A percentile compares a stretch with the other conserved stretches of the same genome.
phyloP scores from a whole-genome alignment of 257 asterid species.

The Lycium ferocissimum region DNA sequence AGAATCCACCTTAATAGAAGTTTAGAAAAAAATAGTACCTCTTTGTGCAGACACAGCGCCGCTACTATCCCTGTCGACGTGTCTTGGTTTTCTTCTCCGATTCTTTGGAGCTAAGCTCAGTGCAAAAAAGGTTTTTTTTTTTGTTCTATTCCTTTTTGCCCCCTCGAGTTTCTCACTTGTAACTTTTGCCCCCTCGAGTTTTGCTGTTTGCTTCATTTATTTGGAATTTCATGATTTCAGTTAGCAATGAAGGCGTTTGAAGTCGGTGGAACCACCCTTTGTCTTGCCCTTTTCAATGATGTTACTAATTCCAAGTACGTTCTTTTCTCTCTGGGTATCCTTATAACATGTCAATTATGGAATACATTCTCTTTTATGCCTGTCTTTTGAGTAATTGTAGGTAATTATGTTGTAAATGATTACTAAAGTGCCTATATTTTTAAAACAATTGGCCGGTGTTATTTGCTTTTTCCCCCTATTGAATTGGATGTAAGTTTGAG shows the following conservation, averaged over 20 bases:
- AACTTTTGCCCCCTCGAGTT: background rate
- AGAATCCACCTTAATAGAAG: background rate
- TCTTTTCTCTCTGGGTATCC: constrained; percentile 15
- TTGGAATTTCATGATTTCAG: constrained; percentile 16
- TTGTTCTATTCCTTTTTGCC: too few species aligned
- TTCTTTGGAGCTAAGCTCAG: background rate
- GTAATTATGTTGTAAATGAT: background rate
- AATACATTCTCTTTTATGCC: background rate
- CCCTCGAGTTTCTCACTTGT: background rate
- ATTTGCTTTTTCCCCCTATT: background rate
- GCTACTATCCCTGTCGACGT: background rate
- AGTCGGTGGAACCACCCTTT: constrained; percentile 61
- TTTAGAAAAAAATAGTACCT: background rate
- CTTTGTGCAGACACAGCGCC: background rate
- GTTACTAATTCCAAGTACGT: constrained; percentile 88
- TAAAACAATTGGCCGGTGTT: background rate
- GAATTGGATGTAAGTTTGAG: background rate
- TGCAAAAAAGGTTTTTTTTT: too few species aligned
- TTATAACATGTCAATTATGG: background rate
- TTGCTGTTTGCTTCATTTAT: too few species aligned
- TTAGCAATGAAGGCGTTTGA: constrained; percentile 73
- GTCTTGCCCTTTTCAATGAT: constrained; percentile 76
- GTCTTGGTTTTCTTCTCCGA: background rate
- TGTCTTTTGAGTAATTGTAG: background rate
- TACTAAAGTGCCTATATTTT: background rate